Evolutionary conservation across 2,329 filamentous ascomycete species (phyloP).

Genomic region (Penicillium concentricum): DNA sequence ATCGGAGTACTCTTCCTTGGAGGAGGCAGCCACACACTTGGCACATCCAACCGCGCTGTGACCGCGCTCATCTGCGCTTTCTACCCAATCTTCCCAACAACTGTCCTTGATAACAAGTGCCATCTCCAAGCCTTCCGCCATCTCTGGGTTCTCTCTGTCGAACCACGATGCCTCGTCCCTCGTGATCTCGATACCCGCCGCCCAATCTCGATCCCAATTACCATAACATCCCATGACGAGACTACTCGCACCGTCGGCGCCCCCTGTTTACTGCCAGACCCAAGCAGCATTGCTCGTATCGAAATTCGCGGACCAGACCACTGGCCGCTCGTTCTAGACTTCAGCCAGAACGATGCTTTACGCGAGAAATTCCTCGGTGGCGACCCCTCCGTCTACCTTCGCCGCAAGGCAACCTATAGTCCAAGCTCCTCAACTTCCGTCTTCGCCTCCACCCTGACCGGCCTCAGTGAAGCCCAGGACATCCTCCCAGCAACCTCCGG

Average conservation of each 20-base stretch:
- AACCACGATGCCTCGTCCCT: conserved; percentile 82
- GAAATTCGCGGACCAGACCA: conserved; percentile 56
- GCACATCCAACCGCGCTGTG: conserved; percentile 81
- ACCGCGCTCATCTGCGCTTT: conserved; percentile 85
- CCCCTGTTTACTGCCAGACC: conserved; percentile 57
- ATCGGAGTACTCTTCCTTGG: conserved; percentile 88
- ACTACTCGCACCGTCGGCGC: conserved; percentile 42
- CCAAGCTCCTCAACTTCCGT: conserved; percentile 50
- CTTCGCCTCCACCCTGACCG: conserved; percentile 74
- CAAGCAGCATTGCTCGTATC: conserved; percentile 38
- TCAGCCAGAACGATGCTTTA: conserved; percentile 62
- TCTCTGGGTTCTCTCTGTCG: conserved; percentile 92
- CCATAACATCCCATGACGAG: conserved; percentile 58
- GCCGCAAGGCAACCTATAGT: conserved; percentile 67
- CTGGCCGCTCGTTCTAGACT: conserved; percentile 80
- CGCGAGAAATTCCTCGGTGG: conserved; percentile 60
- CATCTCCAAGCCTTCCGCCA: conserved; percentile 96
- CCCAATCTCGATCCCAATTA: conserved; percentile 71
- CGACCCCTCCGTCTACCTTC: conserved; percentile 72
- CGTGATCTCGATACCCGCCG: conserved; percentile 83
- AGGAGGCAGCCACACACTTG: conserved; percentile 88
- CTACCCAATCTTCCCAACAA: conserved; percentile 87
- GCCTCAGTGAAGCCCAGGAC: conserved; percentile 63
- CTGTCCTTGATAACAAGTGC: conserved; percentile 88
- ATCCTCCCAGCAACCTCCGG: conserved; percentile 34